phyloP scores from a whole-genome alignment of 2,329 filamentous ascomycete genomes.

The Xylariales sp. region DNA sequence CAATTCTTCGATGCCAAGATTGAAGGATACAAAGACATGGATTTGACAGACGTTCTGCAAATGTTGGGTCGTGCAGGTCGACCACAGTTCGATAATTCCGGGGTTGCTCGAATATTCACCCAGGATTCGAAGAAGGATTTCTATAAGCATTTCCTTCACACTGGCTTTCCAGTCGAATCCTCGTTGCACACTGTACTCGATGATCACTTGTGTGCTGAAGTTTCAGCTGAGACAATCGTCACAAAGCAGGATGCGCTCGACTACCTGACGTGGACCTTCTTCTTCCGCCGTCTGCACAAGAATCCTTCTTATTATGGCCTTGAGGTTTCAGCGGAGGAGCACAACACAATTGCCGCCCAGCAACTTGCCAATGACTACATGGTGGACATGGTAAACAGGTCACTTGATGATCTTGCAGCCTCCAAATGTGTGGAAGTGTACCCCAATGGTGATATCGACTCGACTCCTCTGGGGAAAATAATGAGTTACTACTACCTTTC shows the following conservation, averaged over 20 bases:
- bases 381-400: conserved; percentile 86
- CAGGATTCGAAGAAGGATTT: conserved; percentile 98
- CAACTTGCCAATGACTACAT: conserved; percentile 90
- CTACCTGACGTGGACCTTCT: conserved; percentile 99
- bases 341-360: conserved; percentile 82
- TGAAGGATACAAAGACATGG: conserved; percentile 98
- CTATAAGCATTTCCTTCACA: conserved; percentile 98
- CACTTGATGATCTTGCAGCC: conserved; percentile 73
- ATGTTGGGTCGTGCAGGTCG: conserved; percentile 96
- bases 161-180: conserved; percentile 95
- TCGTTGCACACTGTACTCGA: conserved; percentile 94
- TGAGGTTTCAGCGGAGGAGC: conserved; percentile 87
- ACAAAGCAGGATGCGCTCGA: conserved; percentile 97
- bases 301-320: conserved; percentile 98
- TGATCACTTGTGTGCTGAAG: conserved; percentile 93
- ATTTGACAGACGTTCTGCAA: conserved; percentile 93
- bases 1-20: conserved; percentile 98
- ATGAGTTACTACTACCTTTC: conserved; percentile 99
- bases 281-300: conserved; percentile 95
- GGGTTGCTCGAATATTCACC: conserved; percentile 95
- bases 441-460: conserved; percentile 82
- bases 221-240: conserved; percentile 85
- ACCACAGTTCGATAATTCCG: conserved; percentile 93
- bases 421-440: conserved; percentile 82
- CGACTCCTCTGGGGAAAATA: conserved; percentile 91